Evolutionary conservation across 2,329 filamentous ascomycete genomes (phyloP).

Genomic region (Phyllosticta citribraziliensis): DNA sequence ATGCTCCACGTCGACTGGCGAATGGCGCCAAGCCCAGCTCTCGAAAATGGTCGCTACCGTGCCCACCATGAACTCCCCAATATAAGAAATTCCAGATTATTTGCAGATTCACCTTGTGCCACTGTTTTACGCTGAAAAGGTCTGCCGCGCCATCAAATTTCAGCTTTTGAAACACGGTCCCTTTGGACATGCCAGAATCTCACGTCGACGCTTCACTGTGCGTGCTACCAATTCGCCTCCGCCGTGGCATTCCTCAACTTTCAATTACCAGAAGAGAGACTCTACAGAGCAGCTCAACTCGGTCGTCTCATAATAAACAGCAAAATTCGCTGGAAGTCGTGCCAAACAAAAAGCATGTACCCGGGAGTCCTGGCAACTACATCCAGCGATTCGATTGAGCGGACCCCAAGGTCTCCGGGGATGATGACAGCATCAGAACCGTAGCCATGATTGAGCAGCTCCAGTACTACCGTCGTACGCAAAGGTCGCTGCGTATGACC

Average conservation of each 20-base stretch:
- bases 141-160: background rate
- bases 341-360: too few relatives aligned
- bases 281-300: too few relatives aligned
- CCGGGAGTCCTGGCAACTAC: too few relatives aligned
- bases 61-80: background rate
- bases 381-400: too few relatives aligned
- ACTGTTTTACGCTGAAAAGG: background rate
- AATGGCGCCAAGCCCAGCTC: background rate
- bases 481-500: slow-evolving; percentile 79
- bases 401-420: background rate
- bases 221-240: too few relatives aligned
- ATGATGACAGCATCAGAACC: background rate
- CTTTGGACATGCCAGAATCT: background rate
- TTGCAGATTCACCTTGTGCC: background rate
- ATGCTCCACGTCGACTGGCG: background rate
- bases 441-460: background rate
- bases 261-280: too few relatives aligned
- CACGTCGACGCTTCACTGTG: too few relatives aligned
- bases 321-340: too few relatives aligned
- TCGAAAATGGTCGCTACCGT: background rate
- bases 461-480: slow-evolving; percentile 42
- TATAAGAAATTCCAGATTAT: background rate
- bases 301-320: too few relatives aligned
- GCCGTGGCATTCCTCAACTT: too few relatives aligned
- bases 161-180: background rate